Percentiles rank a stretch among this genome's conserved stretches.
phyloP scores from a whole-genome alignment of 179 eudicot genomes.

The Vitellaria paradoxa region DNA sequence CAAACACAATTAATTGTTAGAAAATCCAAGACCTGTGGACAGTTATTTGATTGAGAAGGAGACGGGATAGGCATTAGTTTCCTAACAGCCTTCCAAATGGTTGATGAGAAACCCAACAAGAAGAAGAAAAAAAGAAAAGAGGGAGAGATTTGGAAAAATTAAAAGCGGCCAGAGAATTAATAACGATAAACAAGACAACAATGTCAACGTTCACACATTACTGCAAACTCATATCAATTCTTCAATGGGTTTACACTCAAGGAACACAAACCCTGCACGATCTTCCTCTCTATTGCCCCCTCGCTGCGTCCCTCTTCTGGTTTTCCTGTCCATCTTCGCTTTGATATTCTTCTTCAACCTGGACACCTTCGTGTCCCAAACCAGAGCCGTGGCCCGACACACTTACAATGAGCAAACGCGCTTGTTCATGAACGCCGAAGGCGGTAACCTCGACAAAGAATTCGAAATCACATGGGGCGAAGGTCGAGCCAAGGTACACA shows the following conservation, averaged over 20 bases:
- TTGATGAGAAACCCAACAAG: background rate
- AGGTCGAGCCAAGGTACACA: conserved; percentile 5
- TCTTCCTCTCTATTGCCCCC: background rate
- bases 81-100: conserved; percentile 1
- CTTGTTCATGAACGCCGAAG: background rate
- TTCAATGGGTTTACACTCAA: conserved; percentile 2
- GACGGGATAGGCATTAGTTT: background rate
- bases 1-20: conserved; percentile 11
- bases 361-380: conserved; percentile 1
- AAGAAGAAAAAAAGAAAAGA: background rate
- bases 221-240: background rate
- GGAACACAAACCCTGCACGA: background rate
- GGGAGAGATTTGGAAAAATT: no score
- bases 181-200: background rate
- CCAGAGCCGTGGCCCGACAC: conserved; percentile 9
- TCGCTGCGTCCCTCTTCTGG: conserved; percentile 5
- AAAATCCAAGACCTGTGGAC: conserved; percentile 5
- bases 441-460: background rate
- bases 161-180: background rate
- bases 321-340: conserved; percentile 9
- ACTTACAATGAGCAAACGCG: conserved; percentile 1
- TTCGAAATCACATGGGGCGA: conserved; percentile 19
- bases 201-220: background rate
- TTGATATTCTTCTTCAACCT: conserved; percentile 11
- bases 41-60: background rate